Percentiles rank a stretch among this genome's conserved stretches.
These are phyloP conservation scores for Setaria viridis DNA, from an alignment of 202 grass and related monocot species.

Conservation along the genomic window DNA sequence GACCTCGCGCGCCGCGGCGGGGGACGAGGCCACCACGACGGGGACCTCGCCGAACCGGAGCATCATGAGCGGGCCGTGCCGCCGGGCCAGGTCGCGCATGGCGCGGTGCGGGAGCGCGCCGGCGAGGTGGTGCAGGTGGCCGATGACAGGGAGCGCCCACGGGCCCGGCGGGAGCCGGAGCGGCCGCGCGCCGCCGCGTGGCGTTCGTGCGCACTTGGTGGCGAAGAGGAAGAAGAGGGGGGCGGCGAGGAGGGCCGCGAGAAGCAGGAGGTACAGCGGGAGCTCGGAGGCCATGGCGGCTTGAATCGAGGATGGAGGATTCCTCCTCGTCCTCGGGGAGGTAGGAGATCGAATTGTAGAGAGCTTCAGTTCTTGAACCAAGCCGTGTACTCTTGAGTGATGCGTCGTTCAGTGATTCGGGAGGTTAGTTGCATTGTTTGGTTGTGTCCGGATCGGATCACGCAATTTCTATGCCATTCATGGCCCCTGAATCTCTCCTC, in stretches of 20 bases:
- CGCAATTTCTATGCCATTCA: not conserved
- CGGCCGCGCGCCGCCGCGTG: not conserved
- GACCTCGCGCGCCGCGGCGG: slow-evolving; percentile 57
- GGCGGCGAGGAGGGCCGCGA: not conserved
- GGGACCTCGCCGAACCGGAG: slow-evolving; percentile 61
- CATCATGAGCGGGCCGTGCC: slow-evolving; percentile 62
- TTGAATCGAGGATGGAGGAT: not conserved
- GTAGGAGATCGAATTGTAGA: too few relatives aligned
- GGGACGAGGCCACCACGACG: slow-evolving; percentile 51
- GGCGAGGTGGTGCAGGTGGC: slow-evolving; percentile 53
- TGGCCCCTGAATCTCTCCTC: not conserved
- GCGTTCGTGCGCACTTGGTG: not conserved
- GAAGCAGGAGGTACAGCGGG: not conserved
- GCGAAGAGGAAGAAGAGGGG: not conserved
- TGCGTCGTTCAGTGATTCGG: not conserved
- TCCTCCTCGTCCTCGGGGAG: too few relatives aligned
- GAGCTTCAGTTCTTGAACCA: not conserved
- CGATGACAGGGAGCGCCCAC: slow-evolving; percentile 51
- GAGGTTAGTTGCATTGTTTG: too few relatives aligned
- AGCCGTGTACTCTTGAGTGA: too few relatives aligned
- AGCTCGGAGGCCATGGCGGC: not conserved
- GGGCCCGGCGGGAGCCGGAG: slow-evolving; percentile 33
- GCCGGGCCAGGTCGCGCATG: slow-evolving; percentile 37
- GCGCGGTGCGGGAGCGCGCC: slow-evolving; percentile 51
- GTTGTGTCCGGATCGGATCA: not conserved